Evolutionary conservation across 176 grass and related monocot species (phyloP), one percentile per base, ranked within the genome.

Genomic region (Avena sativa): DNA sequence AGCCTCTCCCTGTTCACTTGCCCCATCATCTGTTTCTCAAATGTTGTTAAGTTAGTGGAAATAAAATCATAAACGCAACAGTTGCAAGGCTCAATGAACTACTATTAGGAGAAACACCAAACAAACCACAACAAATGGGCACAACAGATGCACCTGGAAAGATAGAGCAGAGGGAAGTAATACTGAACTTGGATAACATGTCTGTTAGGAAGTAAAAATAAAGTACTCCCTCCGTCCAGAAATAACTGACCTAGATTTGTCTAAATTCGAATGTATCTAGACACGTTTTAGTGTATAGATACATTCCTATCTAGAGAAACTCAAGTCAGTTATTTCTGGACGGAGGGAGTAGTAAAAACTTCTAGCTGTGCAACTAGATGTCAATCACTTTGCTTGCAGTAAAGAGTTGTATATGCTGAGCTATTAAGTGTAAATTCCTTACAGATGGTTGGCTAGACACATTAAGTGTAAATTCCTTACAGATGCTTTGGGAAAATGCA

Each of bases 1-100:
- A 98, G 60, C 65, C 97, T 90, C 76, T 98, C 97, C 51, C 81
- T 91, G 59, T 96, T 96, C 44, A 93, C 85, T 92, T 96, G 97
- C 52, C 94, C 97, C 97, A 98, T 76, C 73, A 76, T 76, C 73
- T 76, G 73, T 76, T 76, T 30, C 57, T 17, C 14, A 19, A 76
- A 26, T 9, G 28, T 75, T 71, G 17, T 67, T 32, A 25, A 53
- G 63, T 85, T 74, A 87, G 49, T 73, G 36, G 70, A 16, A 60
- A 44, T 0, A 4, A 65, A 25, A 51, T 59, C 25, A 79, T 12
- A 71, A 65, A 25, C 13, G 43, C 40, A 72, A 12, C 21, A 72
- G 69, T 6, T 72, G 20, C 0, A 47, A 72, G 70, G 70, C 43
- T 73, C 71, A 1, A 73, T 49, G 63, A 63, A 65, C 49, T 60